Evolutionary conservation across 495 filamentous ascomycete species (phyloP).

Genomic region (Hyphodiscus hymeniophilus): DNA sequence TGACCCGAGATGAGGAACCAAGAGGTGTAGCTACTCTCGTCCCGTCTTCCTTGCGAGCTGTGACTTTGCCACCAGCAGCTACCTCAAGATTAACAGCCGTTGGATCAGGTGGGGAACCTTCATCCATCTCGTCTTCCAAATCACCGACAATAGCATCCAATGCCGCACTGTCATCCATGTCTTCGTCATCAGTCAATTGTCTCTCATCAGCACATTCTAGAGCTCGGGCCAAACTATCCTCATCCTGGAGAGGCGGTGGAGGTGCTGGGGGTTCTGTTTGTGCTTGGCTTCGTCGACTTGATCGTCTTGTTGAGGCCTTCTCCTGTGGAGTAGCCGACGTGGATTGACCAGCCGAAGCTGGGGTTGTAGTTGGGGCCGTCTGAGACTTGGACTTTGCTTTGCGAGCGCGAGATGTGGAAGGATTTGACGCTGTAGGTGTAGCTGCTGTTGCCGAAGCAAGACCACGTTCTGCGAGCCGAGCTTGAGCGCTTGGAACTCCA

Average conservation of each 20-base stretch:
- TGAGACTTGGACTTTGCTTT: conserved; percentile 39
- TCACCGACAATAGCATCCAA: conserved; percentile 86
- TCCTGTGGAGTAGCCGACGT: conserved; percentile 30
- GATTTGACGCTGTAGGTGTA: conserved; percentile 23
- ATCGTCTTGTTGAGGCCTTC: conserved; percentile 43
- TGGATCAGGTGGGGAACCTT: conserved; percentile 63
- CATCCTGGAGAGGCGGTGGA: conserved; percentile 43
- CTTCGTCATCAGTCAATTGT: conserved; percentile 69
- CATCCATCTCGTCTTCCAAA: conserved; percentile 81
- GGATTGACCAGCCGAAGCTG: conserved; percentile 12
- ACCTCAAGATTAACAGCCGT: conserved; percentile 91
- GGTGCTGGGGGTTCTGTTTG: conserved; percentile 37
- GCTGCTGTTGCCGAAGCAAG: conserved; percentile 22
- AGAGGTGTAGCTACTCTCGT: conserved; percentile 83
- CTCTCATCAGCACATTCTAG: conserved; percentile 94
- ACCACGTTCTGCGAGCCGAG: conserved; percentile 36
- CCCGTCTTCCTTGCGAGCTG: conserved; percentile 93
- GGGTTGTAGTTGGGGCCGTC: conserved; percentile 23
- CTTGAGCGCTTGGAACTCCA: conserved; percentile 26
- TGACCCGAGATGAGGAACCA: conserved; percentile 40
- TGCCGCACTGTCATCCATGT: conserved; percentile 58
- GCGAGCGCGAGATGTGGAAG: conserved; percentile 26
- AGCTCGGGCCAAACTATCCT: conserved; percentile 50
- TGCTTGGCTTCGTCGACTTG: conserved; percentile 43
- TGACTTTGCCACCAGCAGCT: conserved; percentile 82